Evolutionary conservation across 2,329 filamentous ascomycete genomes (phyloP).

Genomic region (Apiospora arundinis): DNA sequence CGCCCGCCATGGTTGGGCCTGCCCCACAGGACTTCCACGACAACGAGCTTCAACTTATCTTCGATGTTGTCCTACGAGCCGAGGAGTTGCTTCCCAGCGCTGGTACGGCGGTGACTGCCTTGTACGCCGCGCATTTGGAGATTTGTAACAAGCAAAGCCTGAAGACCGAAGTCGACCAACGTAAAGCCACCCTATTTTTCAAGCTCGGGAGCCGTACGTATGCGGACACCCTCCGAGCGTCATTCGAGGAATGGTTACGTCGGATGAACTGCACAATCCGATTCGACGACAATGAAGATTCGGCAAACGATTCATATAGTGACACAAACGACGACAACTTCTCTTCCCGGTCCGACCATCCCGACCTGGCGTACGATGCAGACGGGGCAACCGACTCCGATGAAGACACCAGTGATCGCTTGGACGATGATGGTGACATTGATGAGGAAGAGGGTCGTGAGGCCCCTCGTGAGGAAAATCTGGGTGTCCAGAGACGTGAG

Average conservation of each 20-base stretch:
- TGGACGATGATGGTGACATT: slow-evolving; percentile 5
- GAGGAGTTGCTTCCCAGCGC: slow-evolving; percentile 68
- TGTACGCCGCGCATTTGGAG: slow-evolving; percentile 82
- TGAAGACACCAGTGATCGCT: not conserved
- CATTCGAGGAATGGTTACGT: slow-evolving; percentile 71
- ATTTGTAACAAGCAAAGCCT: slow-evolving; percentile 74
- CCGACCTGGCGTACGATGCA: slow-evolving; percentile 10
- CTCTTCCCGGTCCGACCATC: slow-evolving; percentile 26
- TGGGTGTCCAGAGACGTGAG: not conserved
- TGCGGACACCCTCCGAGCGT: slow-evolving; percentile 65
- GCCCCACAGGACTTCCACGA: slow-evolving; percentile 24
- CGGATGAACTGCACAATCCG: slow-evolving; percentile 77
- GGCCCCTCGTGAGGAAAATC: not conserved
- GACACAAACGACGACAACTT: slow-evolving; percentile 33
- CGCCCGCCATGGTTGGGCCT: slow-evolving; percentile 23
- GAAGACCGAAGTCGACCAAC: slow-evolving; percentile 74
- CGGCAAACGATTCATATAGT: slow-evolving; percentile 37
- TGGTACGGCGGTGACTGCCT: slow-evolving; percentile 73
- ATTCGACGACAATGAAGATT: slow-evolving; percentile 49
- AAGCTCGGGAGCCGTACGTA: slow-evolving; percentile 73
- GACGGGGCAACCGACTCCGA: slow-evolving; percentile 26
- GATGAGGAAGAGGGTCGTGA: not conserved
- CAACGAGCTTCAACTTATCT: slow-evolving; percentile 78
- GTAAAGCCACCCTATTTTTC: slow-evolving; percentile 80
- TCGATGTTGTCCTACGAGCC: slow-evolving; percentile 76